Conservation (phyloP, 164 flowering plant genomes). For the Piper longum region DNA sequence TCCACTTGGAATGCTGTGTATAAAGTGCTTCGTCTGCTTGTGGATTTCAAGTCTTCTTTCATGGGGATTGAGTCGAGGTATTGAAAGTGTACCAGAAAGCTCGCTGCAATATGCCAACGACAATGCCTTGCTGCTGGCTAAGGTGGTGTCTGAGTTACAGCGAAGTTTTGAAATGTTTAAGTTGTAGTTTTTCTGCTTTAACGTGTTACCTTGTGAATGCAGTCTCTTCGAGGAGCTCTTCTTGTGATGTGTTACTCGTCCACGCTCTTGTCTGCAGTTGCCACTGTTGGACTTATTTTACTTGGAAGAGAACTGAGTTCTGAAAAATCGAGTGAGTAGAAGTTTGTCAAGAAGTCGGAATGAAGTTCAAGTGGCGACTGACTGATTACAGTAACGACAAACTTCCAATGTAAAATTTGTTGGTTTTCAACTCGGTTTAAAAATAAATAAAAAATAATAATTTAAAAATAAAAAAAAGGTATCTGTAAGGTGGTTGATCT, state of each 20-base stretch:
- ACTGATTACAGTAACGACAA: neutral
- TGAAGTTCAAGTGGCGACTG: too few species aligned
- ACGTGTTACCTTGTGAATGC: slow-evolving; percentile 15
- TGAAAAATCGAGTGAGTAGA: slow-evolving; percentile 25
- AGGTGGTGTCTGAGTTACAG: slow-evolving; percentile 14
- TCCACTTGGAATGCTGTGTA: too few species aligned
- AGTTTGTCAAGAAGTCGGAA: slow-evolving; percentile 9
- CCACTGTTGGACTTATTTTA: slow-evolving; percentile 54
- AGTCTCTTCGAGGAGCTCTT: slow-evolving; percentile 76
- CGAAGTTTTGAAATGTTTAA: neutral
- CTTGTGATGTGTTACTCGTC: slow-evolving; percentile 55
- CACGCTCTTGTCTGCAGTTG: slow-evolving; percentile 12
- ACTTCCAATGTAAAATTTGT: too few species aligned
- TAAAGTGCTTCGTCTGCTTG: slow-evolving; percentile 1
- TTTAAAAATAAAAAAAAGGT: too few species aligned
- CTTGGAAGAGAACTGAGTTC: slow-evolving; percentile 43
- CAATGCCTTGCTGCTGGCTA: slow-evolving; percentile 72
- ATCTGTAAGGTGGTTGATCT: too few species aligned
- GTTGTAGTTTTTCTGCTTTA: neutral
- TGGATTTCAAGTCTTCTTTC: slow-evolving; percentile 46
- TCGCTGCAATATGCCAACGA: slow-evolving; percentile 84
- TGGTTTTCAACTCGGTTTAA: too few species aligned
- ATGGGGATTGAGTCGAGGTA: slow-evolving; percentile 67
- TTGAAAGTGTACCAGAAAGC: slow-evolving; percentile 69
- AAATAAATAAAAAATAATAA: too few species aligned